Percentiles rank a stretch among this genome's conserved stretches.
phyloP scores from a whole-genome alignment of 306 rosid genomes.

The Comarum palustre region DNA sequence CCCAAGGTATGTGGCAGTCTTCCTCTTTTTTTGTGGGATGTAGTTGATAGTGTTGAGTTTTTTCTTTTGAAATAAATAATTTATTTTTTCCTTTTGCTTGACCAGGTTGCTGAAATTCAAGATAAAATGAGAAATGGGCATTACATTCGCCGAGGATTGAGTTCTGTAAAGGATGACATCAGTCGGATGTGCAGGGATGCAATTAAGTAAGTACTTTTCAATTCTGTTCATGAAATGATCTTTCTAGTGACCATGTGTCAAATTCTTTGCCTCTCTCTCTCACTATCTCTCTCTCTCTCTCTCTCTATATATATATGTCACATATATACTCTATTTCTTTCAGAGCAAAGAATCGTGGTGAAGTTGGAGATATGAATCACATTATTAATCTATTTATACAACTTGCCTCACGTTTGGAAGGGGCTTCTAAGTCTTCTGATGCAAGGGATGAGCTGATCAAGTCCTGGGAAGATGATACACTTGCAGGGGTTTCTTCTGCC shows the following conservation, averaged over 20 bases:
- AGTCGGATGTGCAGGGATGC: conserved; percentile 98
- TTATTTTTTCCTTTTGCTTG: conserved; percentile 12
- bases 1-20: conserved; percentile 59
- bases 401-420: conserved; percentile 73
- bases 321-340: conserved; percentile 6
- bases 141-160: conserved; percentile 80
- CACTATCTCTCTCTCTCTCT: background rate
- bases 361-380: conserved; percentile 67
- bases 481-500: conserved; percentile 35
- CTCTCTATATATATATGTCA: background rate
- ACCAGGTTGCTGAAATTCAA: conserved; percentile 94
- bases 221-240: background rate
- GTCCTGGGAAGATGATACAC: conserved; percentile 57
- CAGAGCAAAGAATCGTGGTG: conserved; percentile 84
- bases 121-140: conserved; percentile 73
- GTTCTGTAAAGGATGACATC: conserved; percentile 86
- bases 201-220: conserved; percentile 60
- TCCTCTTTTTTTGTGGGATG: conserved; percentile 5
- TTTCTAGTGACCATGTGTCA: background rate
- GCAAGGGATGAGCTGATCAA: conserved; percentile 59
- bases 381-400: conserved; percentile 63
- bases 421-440: conserved; percentile 49
- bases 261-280: background rate
- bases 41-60: background rate
- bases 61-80: background rate